These are phyloP conservation scores for Cercospora zeina DNA, from an alignment of 2,329 filamentous ascomycete species.

Conservation along the genomic window DNA sequence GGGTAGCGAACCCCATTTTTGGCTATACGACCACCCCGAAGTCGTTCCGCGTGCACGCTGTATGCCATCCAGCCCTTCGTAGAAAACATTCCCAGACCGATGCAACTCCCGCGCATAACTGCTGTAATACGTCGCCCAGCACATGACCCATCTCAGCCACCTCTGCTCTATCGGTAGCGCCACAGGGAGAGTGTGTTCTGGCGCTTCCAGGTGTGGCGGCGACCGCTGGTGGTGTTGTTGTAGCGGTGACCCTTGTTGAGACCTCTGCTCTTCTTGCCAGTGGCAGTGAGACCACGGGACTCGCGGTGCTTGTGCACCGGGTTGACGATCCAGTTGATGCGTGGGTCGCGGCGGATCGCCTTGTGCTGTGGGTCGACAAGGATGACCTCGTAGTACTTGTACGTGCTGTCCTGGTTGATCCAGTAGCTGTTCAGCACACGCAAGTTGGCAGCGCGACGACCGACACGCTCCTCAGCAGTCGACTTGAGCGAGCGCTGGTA, in stretches of 20 bases:
- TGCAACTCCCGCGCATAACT: constrained; percentile 27
- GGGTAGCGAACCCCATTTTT: constrained; percentile 16
- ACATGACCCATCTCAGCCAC: constrained; percentile 20
- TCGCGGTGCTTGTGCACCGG: constrained; percentile 99
- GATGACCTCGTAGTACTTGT: constrained; percentile 99
- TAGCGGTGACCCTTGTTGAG: constrained; percentile 98
- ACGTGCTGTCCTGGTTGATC: constrained; percentile 99
- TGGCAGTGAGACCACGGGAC: constrained; percentile 92
- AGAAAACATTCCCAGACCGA: constrained; percentile 25
- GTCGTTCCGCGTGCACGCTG: constrained; percentile 10
- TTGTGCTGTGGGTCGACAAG: constrained; percentile 99
- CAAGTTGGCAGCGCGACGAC: constrained; percentile 97
- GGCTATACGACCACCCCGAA: constrained; percentile 17
- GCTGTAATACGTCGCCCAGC: constrained; percentile 22
- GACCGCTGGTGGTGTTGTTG: constrained; percentile 96
- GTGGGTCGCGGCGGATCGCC: constrained; percentile 96
- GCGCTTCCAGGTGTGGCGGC: constrained; percentile 99
- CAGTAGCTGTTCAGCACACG: constrained; percentile 99
- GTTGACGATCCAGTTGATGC: constrained; percentile 99
- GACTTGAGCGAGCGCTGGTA: constrained; percentile 98
- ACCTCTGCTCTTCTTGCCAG: constrained; percentile 99
- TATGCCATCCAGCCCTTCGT: constrained; percentile 9
- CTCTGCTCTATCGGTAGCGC: constrained; percentile 78
- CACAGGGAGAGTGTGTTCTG: constrained; percentile 99
- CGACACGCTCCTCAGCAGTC: constrained; percentile 99